Base-by-base conservation (phyloP, 1,284 basidiomycete species). In the Apiotrichum siamense region DNA sequence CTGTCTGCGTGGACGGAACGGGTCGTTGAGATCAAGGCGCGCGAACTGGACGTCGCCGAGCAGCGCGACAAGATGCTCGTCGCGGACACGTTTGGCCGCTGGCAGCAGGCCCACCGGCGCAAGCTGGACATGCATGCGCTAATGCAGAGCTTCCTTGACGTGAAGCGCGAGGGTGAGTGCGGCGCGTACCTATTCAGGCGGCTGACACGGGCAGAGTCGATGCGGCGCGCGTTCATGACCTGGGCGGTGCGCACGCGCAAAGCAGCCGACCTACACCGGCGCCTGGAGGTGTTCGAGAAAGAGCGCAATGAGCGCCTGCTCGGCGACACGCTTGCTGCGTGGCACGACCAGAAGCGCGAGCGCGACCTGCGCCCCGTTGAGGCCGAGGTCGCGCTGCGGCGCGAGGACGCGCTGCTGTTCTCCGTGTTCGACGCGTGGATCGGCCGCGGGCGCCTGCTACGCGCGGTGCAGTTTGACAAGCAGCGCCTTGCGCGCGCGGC, bases 371-470 rank as follows among this genome's bases (percentile, higher is more conserved):
- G 27, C 4, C 40, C 52, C 1, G 52, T 67, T 17, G 66, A 63
- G 46, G 49, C 62, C 15, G 64, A 67, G 53, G 62, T 69, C 1
- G 50, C 56, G 2, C 53, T 61, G 11, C 58, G 67, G 21, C 62
- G 63, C 42, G 70, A 73, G 47, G 67, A 73, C 44, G 62, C 62
- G 7, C 42, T 73, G 3, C 46, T 71, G 25, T 73, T 70, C 44
- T 45, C 51, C 2, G 68, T 69, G 2, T 68, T 67, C 53, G 70
- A 73, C 52, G 60, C 43, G 26, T 71, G 69, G 70, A 64, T 62
- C 23, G 65, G 54, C 9, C 46, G 38, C 26, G 63, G 65, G 4
- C 54, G 52, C 29, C 63, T 67, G 24, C 47, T 67, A 12, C 38
- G 40, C 7, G 49, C 55, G 3, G 47, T 57, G 10, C 54, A 49